These are phyloP conservation scores for Cajanus cajan DNA, from an alignment of 306 rosid species.

Conservation along the genomic window DNA sequence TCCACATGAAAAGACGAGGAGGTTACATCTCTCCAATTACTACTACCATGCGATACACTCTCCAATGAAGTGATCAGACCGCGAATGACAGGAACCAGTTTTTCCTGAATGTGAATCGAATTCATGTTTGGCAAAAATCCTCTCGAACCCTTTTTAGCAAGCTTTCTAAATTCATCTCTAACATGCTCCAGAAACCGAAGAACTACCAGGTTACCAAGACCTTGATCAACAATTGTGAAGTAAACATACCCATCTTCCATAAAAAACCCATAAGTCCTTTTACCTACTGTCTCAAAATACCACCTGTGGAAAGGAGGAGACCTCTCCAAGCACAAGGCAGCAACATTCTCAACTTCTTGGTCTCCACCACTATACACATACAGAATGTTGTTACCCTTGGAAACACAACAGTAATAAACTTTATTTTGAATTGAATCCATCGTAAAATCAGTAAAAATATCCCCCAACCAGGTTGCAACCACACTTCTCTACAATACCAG, in stretches of 20 bases:
- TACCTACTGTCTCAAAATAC: slow-evolving; percentile 75
- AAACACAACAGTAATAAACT: slow-evolving; percentile 75
- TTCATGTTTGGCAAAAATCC: slow-evolving; percentile 59
- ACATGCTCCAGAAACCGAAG: slow-evolving; percentile 74
- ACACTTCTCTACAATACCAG: slow-evolving; percentile 25
- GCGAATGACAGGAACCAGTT: slow-evolving; percentile 64
- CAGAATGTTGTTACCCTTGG: slow-evolving; percentile 53
- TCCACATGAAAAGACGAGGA: slow-evolving; percentile 37
- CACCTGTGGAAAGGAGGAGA: slow-evolving; percentile 72
- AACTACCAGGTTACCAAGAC: slow-evolving; percentile 54
- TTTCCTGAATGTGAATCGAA: slow-evolving; percentile 57
- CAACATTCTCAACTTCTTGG: slow-evolving; percentile 54
- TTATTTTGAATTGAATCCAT: slow-evolving; percentile 65
- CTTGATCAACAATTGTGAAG: slow-evolving; percentile 65
- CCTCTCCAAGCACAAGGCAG: slow-evolving; percentile 65
- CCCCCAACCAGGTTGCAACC: slow-evolving; percentile 22
- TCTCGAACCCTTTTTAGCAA: slow-evolving; percentile 61
- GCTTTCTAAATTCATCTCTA: slow-evolving; percentile 71
- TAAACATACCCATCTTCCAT: slow-evolving; percentile 74
- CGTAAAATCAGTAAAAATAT: not conserved
- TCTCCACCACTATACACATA: slow-evolving; percentile 59
- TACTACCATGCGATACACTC: slow-evolving; percentile 55
- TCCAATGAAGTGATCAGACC: slow-evolving; percentile 67
- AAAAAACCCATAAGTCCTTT: slow-evolving; percentile 67
- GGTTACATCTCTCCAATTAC: slow-evolving; percentile 56